Base-by-base conservation (phyloP, 2,329 filamentous ascomycete species). In the Ophiostoma sp. region DNA sequence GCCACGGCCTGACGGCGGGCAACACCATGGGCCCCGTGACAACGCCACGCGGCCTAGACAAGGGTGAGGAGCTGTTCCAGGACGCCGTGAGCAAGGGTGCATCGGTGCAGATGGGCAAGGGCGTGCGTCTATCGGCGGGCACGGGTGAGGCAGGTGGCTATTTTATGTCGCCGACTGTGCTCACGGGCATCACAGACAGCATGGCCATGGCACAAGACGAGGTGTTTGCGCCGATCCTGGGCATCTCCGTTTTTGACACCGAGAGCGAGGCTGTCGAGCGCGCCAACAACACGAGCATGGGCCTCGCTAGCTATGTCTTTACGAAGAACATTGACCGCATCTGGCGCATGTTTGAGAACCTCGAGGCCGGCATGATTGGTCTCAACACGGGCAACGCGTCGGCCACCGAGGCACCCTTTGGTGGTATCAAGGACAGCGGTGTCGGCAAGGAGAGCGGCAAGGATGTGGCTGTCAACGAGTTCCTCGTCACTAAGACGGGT, bases 21-120 rank as follows among this genome's bases (percentile, higher is more conserved):
- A 85, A 83, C 0, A 87, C 85, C 0, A 84, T 88, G 79, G 86
- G 86, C 0, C 84, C 85, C 1, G 80, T 87, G 3, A 89, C 84
- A 1, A 87, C 83, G 9, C 78, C 82, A 5, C 79, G 82, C 44
- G 81, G 81, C 64, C 75, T 87, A 4, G 81, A 84, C 60, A 89
- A 88, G 76, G 84, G 83, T 5, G 76, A 80, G 9, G 77, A 78
- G 58, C 87, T 91, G 71, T 85, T 91, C 44, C 81, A 84, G 63
- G 87, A 91, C 75, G 89, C 89, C 3, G 81, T 82, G 67, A 82
- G 81, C 67, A 81, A 84, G 52, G 89, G 89, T 2, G 90, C 85
- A 1, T 84, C 83, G 62, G 76, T 90, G n/a, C 78, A 90, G 1
- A 78, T 87, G 27, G 89, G 89, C 12, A 87, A 85, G 1, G 81